Evolutionary conservation across 768 basidiomycete species (phyloP), one percentile per base, ranked within the genome.

Genomic region (Clitopilus passeckerianus): DNA sequence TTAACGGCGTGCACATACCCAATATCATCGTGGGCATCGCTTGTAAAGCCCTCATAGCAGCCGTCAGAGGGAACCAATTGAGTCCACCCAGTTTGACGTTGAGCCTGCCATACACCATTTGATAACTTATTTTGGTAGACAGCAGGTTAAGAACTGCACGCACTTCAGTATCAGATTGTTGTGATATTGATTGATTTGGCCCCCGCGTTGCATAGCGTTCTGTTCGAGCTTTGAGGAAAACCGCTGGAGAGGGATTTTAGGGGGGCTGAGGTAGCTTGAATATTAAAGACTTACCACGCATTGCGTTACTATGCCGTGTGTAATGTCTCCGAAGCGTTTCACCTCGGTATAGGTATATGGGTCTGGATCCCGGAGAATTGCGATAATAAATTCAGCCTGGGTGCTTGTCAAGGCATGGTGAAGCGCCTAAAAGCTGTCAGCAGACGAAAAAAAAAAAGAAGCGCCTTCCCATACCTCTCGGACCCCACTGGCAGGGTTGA

Each of bases 51-150:
- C 23, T 12, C 1, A 81, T 78, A 0, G 83, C 80, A 0, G 72
- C 72, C 3, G 60, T 57, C 8, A 37, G 5, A 16, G 87, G 87
- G 10, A 83, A 71, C 15, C 77, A 79, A 64, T 87, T 89, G 63
- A 86, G 77, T 1, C 87, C 86, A 2, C 86, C 87, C 0, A 88
- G 75, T 64, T 86, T 86, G 0, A 82, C 84, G 53, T 88, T 88
- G 59, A 89, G 77, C 64, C 86, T 89, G 4, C 15, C 6, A 46
- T n/a, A 34, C n/a, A 30, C 27, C 22, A 5, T 10, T 27, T 15
- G 22, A n/a, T 35, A 53, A n/a, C n/a, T n/a, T 57, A 20, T 34
- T 35, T 12, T 37, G 24, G 34, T 58, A 9, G 9, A 58, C 50
- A 12, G 9, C 15, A 55, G 1, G 60, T 43, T 43, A 33, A 18